Evolutionary conservation across 78 protist species (phyloP).

Genomic region (Monocercomonoides exilis): DNA sequence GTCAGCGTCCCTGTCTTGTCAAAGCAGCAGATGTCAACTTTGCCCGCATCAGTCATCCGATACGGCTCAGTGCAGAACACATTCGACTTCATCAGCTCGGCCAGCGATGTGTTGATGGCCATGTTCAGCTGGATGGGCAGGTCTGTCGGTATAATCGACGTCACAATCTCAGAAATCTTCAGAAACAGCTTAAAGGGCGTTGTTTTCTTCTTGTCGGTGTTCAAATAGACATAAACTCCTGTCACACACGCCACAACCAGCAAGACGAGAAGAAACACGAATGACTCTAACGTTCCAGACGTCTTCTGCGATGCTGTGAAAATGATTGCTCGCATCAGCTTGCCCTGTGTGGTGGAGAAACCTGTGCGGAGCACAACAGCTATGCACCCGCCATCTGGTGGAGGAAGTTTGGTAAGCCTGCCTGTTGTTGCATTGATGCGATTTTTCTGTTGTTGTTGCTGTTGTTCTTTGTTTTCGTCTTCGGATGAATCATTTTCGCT

Average conservation of each 20-base stretch:
- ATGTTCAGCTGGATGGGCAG: constrained; percentile 94
- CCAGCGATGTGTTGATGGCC: constrained; percentile 55
- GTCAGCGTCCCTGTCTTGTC: constrained; percentile 99
- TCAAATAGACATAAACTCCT: neutral
- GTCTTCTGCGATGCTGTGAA: constrained; percentile 63
- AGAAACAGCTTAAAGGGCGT: constrained; percentile 66
- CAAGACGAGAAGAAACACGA: constrained; percentile 69
- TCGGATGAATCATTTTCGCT: too few relatives aligned
- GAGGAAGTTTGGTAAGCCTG: neutral
- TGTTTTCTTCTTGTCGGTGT: constrained; percentile 34
- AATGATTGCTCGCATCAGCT: constrained; percentile 80
- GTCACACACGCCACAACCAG: constrained; percentile 74
- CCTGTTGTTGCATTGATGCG: neutral
- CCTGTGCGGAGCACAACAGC: constrained; percentile 77
- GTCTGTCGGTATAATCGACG: constrained; percentile 97
- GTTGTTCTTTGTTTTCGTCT: too few relatives aligned
- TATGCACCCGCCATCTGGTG: constrained; percentile 47
- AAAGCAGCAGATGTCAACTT: constrained; percentile 85
- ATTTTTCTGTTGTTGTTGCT: too few relatives aligned
- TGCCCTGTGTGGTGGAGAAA: constrained; percentile 79
- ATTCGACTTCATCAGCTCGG: neutral
- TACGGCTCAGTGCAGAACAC: constrained; percentile 99
- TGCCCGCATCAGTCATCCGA: constrained; percentile 96
- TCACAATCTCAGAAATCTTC: constrained; percentile 76
- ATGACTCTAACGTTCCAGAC: constrained; percentile 63